A percentile compares a stretch with the other conserved stretches of the same genome.
Conservation (phyloP, 768 basidiomycete species). For the Cyathus striatus region DNA sequence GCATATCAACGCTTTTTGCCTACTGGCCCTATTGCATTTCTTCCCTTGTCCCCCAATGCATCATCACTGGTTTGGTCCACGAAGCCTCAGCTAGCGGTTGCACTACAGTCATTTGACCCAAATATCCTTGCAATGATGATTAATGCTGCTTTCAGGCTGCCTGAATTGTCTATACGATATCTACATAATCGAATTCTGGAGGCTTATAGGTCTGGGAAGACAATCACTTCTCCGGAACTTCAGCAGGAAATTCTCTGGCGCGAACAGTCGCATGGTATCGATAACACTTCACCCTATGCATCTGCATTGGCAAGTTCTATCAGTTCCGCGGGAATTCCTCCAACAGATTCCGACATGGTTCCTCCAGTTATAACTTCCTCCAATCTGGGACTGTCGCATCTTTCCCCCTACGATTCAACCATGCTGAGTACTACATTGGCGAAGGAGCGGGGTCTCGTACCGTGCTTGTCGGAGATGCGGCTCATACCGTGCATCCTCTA, state of each 20-base stretch:
- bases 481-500: constrained; percentile 91
- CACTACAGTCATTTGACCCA: constrained; percentile 61
- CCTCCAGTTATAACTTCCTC: constrained; percentile 68
- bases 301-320: constrained; percentile 28
- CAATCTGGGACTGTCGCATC: constrained; percentile 76
- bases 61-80: constrained; percentile 97
- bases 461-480: constrained; percentile 92
- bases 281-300: constrained; percentile 58
- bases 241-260: constrained; percentile 65
- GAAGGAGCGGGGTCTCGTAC: constrained; percentile 63
- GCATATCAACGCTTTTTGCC: constrained; percentile 95
- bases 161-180: constrained; percentile 66
- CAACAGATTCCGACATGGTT: constrained; percentile 51
- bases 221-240: constrained; percentile 46
- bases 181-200: constrained; percentile 60
- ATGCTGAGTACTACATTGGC: constrained; percentile 84
- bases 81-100: constrained; percentile 66
- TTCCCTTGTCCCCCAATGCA: constrained; percentile 73
- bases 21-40: constrained; percentile 92
- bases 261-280: constrained; percentile 66
- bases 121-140: constrained; percentile 68
- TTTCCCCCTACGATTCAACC: constrained; percentile 85
- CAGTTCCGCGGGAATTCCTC: constrained; percentile 47
- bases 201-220: constrained; percentile 34
- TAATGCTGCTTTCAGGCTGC: constrained; percentile 87